These are phyloP conservation scores for Dictyostelium intermedium DNA, from an alignment of 78 protist genomes.

Conservation along the genomic window DNA sequence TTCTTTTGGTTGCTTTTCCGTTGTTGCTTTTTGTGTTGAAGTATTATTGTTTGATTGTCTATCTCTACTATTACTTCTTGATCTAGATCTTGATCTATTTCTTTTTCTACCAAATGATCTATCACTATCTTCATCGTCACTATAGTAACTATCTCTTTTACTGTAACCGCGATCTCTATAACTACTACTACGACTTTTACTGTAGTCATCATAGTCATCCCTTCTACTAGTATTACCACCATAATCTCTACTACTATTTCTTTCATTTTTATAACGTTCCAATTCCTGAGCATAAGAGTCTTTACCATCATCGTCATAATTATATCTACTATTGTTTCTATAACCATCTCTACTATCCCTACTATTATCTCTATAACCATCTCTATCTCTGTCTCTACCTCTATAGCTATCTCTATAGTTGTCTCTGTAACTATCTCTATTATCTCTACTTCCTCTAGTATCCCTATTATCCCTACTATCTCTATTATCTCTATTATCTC, in stretches of 20 bases:
- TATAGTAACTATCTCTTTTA: not conserved
- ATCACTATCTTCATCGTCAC: not conserved
- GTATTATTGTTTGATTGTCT: constrained; percentile 7
- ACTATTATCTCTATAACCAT: not conserved
- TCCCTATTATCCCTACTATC: not conserved
- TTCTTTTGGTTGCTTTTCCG: not conserved
- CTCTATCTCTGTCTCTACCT: not conserved
- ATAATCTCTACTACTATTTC: not conserved
- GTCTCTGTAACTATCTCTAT: not conserved
- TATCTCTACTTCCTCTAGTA: constrained; percentile 3
- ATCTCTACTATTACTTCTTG: constrained; percentile 15
- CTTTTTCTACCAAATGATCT: constrained; percentile 4
- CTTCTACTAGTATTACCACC: not conserved
- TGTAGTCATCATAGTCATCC: not conserved
- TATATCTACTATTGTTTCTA: constrained; percentile 7
- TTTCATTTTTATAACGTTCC: not conserved
- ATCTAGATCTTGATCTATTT: constrained; percentile 22
- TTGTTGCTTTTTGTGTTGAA: not conserved
- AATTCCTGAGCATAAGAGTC: not conserved
- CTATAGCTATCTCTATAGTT: not conserved
- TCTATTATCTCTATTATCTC: not conserved
- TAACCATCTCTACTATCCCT: constrained; percentile 15
- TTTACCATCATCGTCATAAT: not conserved
- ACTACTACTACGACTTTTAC: not conserved
- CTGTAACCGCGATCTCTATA: not conserved